These are phyloP conservation scores for Dysphania ambrosioides DNA, from an alignment of 148 eudicot species.

Conservation along the genomic window DNA sequence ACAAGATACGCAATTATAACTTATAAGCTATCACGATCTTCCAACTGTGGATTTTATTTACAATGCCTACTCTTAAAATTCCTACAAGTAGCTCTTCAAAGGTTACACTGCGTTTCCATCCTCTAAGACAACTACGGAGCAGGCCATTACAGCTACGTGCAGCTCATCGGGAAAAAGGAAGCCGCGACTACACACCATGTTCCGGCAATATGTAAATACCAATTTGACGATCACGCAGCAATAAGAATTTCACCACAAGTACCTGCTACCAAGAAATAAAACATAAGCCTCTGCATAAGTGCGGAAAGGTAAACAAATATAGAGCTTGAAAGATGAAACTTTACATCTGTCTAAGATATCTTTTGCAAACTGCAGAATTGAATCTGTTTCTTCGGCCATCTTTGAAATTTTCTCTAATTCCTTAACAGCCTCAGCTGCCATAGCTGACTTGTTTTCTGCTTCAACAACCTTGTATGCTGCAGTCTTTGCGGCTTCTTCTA, in stretches of 20 bases:
- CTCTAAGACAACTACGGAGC: not conserved
- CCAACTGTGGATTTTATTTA: not conserved
- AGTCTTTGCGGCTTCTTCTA: slow-evolving; percentile 52
- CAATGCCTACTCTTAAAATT: not conserved
- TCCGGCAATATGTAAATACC: not conserved
- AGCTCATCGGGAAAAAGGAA: not conserved
- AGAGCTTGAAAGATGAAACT: not conserved
- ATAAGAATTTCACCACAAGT: not conserved
- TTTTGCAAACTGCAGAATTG: slow-evolving; percentile 49
- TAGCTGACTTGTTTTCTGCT: slow-evolving; percentile 62
- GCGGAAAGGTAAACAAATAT: not conserved
- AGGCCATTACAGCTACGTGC: not conserved
- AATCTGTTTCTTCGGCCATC: slow-evolving; percentile 68
- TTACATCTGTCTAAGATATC: slow-evolving; percentile 68
- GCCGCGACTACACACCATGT: not conserved
- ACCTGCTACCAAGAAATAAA: not conserved
- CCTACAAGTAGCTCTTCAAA: not conserved
- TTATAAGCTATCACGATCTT: not conserved
- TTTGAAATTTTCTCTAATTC: slow-evolving; percentile 66
- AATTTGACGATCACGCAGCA: not conserved
- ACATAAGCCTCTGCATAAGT: not conserved
- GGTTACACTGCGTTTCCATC: not conserved
- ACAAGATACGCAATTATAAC: not conserved
- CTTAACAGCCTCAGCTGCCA: slow-evolving; percentile 65
- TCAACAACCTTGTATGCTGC: slow-evolving; percentile 73